Conservation (phyloP, 1,284 basidiomycete species). For the Bondarzewia mesenterica region DNA sequence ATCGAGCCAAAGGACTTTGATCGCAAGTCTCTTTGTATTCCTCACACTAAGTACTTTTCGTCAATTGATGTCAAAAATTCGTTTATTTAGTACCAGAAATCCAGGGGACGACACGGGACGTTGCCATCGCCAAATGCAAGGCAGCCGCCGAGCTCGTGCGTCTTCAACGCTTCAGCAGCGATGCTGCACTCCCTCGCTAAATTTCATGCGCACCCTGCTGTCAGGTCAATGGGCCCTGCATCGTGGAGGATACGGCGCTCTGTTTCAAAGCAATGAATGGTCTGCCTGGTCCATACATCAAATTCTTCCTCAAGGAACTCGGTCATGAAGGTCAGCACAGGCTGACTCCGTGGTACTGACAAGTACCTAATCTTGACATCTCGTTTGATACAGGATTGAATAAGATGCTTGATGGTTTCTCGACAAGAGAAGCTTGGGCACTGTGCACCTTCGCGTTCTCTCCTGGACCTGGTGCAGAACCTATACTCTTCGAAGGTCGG, state of each 20-base stretch:
- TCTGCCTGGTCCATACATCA: slow-evolving; percentile 96
- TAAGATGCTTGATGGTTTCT: slow-evolving; percentile 79
- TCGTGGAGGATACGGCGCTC: slow-evolving; percentile 96
- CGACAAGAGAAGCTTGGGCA: slow-evolving; percentile 76
- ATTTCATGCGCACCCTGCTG: not conserved
- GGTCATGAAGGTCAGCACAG: slow-evolving; percentile 60
- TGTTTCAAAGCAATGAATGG: slow-evolving; percentile 86
- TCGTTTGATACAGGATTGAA: slow-evolving; percentile 61
- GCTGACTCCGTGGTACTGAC: not conserved
- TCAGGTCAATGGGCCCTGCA: slow-evolving; percentile 82
- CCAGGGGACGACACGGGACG: slow-evolving; percentile 88
- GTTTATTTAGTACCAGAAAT: slow-evolving; percentile 76
- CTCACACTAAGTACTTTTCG: slow-evolving; percentile 6
- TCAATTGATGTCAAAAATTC: not conserved
- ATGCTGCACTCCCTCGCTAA: not conserved
- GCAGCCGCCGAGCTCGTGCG: slow-evolving; percentile 75
- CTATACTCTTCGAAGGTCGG: slow-evolving; percentile 86
- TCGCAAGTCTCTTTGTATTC: slow-evolving; percentile 45
- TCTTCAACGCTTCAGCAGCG: slow-evolving; percentile 6
- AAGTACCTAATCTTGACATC: not conserved
- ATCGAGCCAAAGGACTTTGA: slow-evolving; percentile 66
- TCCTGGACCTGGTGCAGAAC: slow-evolving; percentile 71
- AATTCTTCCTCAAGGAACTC: slow-evolving; percentile 76
- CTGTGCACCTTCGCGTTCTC: slow-evolving; percentile 96
- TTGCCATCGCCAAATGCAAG: slow-evolving; percentile 83